Conservation (phyloP, 2,329 filamentous ascomycete genomes). For the Fusarium torreyae region DNA sequence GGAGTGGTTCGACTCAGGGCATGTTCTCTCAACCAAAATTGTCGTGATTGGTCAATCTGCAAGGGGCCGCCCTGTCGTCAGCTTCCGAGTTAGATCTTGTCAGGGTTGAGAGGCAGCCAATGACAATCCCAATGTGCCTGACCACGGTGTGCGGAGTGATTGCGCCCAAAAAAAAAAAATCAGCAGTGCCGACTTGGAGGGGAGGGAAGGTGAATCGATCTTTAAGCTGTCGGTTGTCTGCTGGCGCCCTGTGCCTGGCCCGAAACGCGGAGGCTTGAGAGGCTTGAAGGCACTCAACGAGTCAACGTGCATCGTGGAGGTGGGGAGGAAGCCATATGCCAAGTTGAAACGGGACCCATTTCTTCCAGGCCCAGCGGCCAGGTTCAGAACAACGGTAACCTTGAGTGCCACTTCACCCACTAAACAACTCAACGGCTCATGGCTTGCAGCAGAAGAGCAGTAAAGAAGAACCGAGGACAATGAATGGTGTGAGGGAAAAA, state of each 20-base stretch:
- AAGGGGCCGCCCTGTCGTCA: conserved; percentile 45
- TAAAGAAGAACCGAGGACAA: conserved; percentile 22
- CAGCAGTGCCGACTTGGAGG: conserved; percentile 20
- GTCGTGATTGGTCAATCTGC: conserved; percentile 46
- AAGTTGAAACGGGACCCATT: conserved; percentile 44
- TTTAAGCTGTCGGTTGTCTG: conserved; percentile 31
- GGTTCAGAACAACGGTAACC: conserved; percentile 30
- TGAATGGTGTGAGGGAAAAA: conserved; percentile 38
- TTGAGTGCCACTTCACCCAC: conserved; percentile 37
- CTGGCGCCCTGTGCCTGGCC: conserved; percentile 36
- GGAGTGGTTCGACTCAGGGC: conserved; percentile 38
- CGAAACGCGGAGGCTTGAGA: conserved; percentile 40
- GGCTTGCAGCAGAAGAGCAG: conserved; percentile 33
- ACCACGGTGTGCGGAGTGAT: conserved; percentile 25
- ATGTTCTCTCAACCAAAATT: conserved; percentile 30
- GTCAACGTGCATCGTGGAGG: conserved; percentile 34
- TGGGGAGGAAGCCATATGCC: conserved; percentile 38
- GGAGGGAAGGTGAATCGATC: conserved; percentile 28
- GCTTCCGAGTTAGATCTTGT: conserved; percentile 43
- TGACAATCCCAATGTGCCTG: conserved; percentile 38
- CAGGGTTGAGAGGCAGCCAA: conserved; percentile 51
- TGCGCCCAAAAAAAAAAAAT: conserved; percentile 14
- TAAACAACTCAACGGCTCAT: conserved; percentile 30
- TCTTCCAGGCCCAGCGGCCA: conserved; percentile 10
- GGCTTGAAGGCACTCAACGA: conserved; percentile 34